phyloP scores from a whole-genome alignment of 2,329 filamentous ascomycete species.

The Beauveria scarabaeidicola region DNA sequence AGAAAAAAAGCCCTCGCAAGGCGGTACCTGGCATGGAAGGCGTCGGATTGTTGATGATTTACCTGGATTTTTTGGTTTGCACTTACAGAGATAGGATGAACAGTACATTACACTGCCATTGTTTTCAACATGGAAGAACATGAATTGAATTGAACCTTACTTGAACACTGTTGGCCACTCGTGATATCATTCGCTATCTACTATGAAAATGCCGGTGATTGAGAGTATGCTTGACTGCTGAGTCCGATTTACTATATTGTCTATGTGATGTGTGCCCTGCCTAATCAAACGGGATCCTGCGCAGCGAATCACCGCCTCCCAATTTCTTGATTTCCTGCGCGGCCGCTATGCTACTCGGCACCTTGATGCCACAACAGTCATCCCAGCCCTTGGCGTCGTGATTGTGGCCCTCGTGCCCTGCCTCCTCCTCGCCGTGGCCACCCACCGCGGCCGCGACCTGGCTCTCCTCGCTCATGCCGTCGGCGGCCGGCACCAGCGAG shows the following conservation, averaged over 20 bases:
- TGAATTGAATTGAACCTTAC: neutral
- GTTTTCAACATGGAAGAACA: conserved; percentile 3
- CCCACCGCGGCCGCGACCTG: conserved; percentile 34
- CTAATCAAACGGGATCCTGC: conserved; percentile 76
- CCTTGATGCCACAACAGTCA: conserved; percentile 96
- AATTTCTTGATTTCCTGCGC: conserved; percentile 80
- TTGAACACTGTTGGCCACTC: neutral
- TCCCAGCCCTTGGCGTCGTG: conserved; percentile 70
- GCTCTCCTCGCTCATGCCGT: conserved; percentile 69
- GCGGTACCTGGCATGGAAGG: neutral
- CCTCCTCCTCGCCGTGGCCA: conserved; percentile 44
- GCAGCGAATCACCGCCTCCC: conserved; percentile 49
- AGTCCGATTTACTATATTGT: neutral
- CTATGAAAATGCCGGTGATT: neutral
- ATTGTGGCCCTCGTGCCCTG: conserved; percentile 53
- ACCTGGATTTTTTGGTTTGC: neutral
- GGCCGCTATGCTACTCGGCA: conserved; percentile 87
- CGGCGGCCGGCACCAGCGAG: conserved; percentile 66
- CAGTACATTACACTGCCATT: conserved; percentile 7
- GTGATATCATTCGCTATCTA: neutral
- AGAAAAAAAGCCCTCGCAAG: neutral
- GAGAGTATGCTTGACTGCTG: neutral
- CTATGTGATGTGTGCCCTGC: neutral
- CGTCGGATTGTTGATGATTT: conserved; percentile 8
- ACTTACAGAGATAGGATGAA: conserved; percentile 7